A percentile compares a stretch with the other conserved stretches of the same genome.
Conservation (phyloP, 75 land plant genomes). For the Ceratopteris richardii region DNA sequence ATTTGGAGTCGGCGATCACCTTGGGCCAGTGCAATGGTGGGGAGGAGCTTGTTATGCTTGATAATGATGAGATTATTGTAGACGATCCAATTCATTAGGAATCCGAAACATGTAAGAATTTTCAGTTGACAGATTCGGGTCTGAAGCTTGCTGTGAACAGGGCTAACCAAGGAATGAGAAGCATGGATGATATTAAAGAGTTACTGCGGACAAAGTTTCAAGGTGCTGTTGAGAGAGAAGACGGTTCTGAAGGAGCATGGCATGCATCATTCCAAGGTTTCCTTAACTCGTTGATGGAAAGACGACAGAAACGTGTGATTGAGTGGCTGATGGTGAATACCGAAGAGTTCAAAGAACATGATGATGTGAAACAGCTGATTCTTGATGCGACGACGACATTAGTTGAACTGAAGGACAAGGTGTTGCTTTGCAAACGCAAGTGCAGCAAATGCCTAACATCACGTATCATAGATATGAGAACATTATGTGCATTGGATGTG, state of each 20-base stretch:
- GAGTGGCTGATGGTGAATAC: no score
- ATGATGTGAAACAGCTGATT: constrained; percentile 29
- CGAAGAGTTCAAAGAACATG: constrained; percentile 6
- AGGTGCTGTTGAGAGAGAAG: constrained; percentile 8
- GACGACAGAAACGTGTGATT: no score
- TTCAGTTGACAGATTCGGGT: constrained; percentile 2
- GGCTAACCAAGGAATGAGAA: constrained; percentile 6
- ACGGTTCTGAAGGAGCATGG: constrained; percentile 18
- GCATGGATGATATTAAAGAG: constrained; percentile 11
- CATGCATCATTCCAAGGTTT: no score
- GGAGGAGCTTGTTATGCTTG: constrained; percentile 8
- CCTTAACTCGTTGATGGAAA: constrained; percentile 8
- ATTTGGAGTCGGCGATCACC: no score
- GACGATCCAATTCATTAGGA: background rate
- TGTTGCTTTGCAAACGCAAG: no score
- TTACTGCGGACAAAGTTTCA: constrained; percentile 7
- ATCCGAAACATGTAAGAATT: background rate
- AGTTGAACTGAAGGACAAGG: no score
- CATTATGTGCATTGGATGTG: no score
- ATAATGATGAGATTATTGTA: no score
- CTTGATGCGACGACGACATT: no score
- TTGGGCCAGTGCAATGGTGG: constrained; percentile 9
- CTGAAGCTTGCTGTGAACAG: constrained; percentile 1
- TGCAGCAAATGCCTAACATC: no score
- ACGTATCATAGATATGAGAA: no score